Evolutionary conservation across 2,329 filamentous ascomycete species (phyloP).

Genomic region (Cadophora malorum): DNA sequence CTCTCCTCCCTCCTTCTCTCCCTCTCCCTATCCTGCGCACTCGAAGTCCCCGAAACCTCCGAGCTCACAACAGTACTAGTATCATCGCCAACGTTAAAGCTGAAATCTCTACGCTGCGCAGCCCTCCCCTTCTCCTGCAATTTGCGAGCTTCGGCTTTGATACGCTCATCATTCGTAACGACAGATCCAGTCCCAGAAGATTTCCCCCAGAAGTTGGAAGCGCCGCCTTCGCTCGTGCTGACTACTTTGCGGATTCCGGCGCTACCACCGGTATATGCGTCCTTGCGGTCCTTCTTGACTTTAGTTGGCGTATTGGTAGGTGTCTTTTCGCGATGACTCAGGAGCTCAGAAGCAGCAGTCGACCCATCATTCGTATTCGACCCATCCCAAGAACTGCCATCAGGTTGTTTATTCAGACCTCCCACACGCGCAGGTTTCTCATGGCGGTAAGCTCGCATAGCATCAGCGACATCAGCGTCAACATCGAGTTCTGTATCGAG

Average conservation of each 20-base stretch:
- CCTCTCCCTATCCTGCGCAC: slow-evolving; percentile 23
- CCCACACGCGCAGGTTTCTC: slow-evolving; percentile 88
- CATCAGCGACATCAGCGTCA: slow-evolving; percentile 67
- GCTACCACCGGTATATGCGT: slow-evolving; percentile 36
- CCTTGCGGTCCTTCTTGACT: slow-evolving; percentile 37
- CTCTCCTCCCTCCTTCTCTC: slow-evolving; percentile 27
- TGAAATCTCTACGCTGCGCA: slow-evolving; percentile 44
- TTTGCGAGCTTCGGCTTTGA: slow-evolving; percentile 61
- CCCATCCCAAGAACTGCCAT: slow-evolving; percentile 82
- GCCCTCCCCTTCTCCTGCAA: slow-evolving; percentile 60
- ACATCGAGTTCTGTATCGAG: slow-evolving; percentile 43
- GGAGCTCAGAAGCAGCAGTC: slow-evolving; percentile 57
- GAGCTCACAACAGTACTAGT: slow-evolving; percentile 34
- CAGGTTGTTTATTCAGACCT: slow-evolving; percentile 82
- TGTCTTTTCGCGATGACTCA: slow-evolving; percentile 62
- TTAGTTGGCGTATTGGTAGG: slow-evolving; percentile 59
- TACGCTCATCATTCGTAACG: slow-evolving; percentile 48
- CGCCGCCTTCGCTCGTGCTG: slow-evolving; percentile 24
- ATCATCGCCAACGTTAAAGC: slow-evolving; percentile 44
- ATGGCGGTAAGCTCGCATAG: slow-evolving; percentile 83
- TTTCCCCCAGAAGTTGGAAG: slow-evolving; percentile 9
- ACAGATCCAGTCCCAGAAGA: slow-evolving; percentile 3
- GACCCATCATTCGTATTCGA: slow-evolving; percentile 57
- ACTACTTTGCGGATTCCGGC: slow-evolving; percentile 44
- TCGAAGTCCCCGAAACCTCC: slow-evolving; percentile 20